Base-by-base conservation (phyloP, 2,329 filamentous ascomycete species). In the Hymenoscyphus scutula region DNA sequence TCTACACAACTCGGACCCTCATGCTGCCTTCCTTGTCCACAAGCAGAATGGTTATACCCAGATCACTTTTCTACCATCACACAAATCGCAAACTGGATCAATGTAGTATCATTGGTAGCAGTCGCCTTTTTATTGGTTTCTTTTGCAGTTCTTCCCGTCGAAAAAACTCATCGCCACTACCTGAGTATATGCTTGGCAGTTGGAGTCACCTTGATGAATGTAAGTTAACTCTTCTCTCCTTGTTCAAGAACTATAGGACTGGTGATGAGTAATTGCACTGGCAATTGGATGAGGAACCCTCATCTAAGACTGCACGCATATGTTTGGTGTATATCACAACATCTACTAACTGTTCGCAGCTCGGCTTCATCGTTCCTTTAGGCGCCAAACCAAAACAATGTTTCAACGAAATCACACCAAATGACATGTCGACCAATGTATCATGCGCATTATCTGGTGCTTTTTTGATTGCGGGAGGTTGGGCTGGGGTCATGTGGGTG, bases 141-240 rank as follows among this genome's bases (percentile, higher is more conserved):
- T 5, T 98, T 92, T 82, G 79, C 86, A 3, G 81, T 89, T 15
- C 80, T 99, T 25, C 93, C 95, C 0, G 86, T 91, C 27, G 92
- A 96, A 70, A 94, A 91, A 79, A 97, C 95, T 6, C 87, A 92
- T 72, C 87, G 93, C 59, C 95, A 99, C 75, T 98, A 98, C 73
- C 81, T 99, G 41, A 97, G 91, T 73, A 89, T 97, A 67, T 95
- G 92, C 74, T 80, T 98, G 58, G 89, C 91, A 5, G 76, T 90
- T 53, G 90, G 86, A 4, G 86, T 94, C 48, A 78, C 89, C 51
- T 80, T 94, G 62, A 90, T 98, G 83, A 90, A 90, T 74, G 90
- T 92, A 78, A 80, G 89, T 81, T 34, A 34, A 34, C 5, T 34
- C 41, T 23, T 23, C 5, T 48, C 5, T 48, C 19, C 23, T 48